phyloP scores from a whole-genome alignment of 2,329 filamentous ascomycete genomes.

The Penicillium sp. region DNA sequence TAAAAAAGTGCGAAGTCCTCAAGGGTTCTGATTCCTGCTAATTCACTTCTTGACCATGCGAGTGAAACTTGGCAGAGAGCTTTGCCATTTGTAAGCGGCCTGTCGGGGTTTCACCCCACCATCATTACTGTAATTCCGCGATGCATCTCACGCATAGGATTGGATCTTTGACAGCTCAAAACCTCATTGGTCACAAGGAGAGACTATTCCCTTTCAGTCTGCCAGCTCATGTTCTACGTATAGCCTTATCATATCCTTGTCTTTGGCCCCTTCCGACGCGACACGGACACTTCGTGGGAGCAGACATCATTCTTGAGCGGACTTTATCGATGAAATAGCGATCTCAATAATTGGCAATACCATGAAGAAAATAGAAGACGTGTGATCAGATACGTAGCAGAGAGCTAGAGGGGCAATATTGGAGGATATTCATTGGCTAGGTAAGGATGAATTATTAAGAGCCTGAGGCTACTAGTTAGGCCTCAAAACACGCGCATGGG shows the following conservation, averaged over 20 bases:
- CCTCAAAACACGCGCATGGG: too few species aligned
- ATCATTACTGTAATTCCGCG: not conserved
- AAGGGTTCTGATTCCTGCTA: not conserved
- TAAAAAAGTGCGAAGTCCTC: not conserved
- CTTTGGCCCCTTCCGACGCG: not conserved
- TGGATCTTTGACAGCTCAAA: not conserved
- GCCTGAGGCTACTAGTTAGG: too few species aligned
- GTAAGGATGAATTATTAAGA: too few species aligned
- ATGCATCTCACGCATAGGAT: not conserved
- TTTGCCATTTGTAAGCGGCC: not conserved
- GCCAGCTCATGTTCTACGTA: not conserved
- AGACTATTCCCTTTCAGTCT: not conserved
- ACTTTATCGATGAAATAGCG: not conserved
- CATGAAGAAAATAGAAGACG: too few species aligned
- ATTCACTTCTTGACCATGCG: not conserved
- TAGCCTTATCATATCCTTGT: not conserved
- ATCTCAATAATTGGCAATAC: too few species aligned
- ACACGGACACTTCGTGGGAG: not conserved
- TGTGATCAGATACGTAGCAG: too few species aligned
- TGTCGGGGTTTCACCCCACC: not conserved
- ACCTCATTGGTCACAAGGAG: not conserved
- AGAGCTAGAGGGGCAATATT: too few species aligned
- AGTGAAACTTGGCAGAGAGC: not conserved
- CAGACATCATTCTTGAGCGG: not conserved
- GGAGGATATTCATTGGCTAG: too few species aligned